A percentile compares a stretch with the other conserved stretches of the same genome.
Evolutionary conservation across 176 grass and related monocot species (phyloP).

Genomic region (Thinopyrum elongatum): DNA sequence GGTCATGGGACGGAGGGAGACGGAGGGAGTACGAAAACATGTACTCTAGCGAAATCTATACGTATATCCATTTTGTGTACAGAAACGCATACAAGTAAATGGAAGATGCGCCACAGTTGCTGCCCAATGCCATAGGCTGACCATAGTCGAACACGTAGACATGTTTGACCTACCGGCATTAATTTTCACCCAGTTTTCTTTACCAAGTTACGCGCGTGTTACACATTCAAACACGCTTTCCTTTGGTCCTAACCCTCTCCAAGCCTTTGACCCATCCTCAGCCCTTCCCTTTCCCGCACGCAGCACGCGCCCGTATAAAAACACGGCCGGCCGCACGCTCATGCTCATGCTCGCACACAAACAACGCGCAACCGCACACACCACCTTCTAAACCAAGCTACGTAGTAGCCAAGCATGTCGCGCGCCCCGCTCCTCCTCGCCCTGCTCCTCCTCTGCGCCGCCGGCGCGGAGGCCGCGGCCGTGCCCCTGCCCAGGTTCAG

Average conservation of each 20-base stretch:
- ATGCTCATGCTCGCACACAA: neutral
- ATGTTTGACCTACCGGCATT: neutral
- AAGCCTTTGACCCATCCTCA: conserved; percentile 44
- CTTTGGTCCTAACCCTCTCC: neutral
- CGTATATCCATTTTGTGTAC: no score
- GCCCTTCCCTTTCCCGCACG: neutral
- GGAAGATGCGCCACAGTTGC: no score
- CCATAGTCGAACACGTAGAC: no score
- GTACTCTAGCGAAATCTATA: no score
- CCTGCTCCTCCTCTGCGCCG: conserved; percentile 14
- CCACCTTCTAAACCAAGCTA: neutral
- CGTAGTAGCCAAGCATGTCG: conserved; percentile 12
- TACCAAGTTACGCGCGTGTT: neutral
- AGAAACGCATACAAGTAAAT: no score
- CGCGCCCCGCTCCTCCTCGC: neutral
- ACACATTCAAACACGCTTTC: conserved; percentile 23
- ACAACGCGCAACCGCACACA: neutral
- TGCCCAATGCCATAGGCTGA: no score
- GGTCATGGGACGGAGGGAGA: no score
- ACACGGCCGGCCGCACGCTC: neutral
- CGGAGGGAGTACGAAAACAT: no score
- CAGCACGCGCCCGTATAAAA: conserved; percentile 30
- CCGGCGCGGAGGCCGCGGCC: neutral
- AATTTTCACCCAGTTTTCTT: neutral
- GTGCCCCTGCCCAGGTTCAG: conserved; percentile 31